Evolutionary conservation across 495 filamentous ascomycete genomes (phyloP).

Genomic region (Aspergillus haitiensis): DNA sequence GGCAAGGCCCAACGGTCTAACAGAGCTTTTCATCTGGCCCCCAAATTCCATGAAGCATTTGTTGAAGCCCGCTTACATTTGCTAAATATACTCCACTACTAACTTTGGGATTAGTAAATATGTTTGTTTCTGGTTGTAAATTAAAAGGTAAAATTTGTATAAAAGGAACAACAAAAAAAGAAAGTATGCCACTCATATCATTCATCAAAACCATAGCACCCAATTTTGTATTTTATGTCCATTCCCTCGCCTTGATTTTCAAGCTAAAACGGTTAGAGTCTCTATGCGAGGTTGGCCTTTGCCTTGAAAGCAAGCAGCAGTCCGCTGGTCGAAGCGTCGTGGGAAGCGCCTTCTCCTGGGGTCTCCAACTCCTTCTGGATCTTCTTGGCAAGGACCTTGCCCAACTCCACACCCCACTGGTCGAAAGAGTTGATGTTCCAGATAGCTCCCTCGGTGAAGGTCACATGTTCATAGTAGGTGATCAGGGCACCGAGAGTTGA

Average conservation of each 20-base stretch:
- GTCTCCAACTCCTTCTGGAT: constrained; percentile 79
- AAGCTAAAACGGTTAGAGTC: constrained; percentile 6
- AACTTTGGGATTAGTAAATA: constrained; percentile 7
- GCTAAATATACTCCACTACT: not conserved
- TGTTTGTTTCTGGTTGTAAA: constrained; percentile 6
- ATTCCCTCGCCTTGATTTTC: constrained; percentile 20
- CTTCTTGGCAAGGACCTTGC: constrained; percentile 93
- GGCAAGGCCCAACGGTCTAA: too few relatives aligned
- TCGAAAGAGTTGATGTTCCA: constrained; percentile 99
- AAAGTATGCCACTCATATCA: constrained; percentile 23
- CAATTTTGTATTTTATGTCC: constrained; percentile 23
- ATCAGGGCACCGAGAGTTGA: constrained; percentile 92
- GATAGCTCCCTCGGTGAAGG: constrained; percentile 94
- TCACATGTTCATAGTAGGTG: constrained; percentile 97
- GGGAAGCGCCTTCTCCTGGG: constrained; percentile 61
- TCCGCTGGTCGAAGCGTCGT: constrained; percentile 85
- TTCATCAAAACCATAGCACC: constrained; percentile 29
- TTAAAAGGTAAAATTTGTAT: constrained; percentile 4
- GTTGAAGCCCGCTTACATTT: too few relatives aligned
- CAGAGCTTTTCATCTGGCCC: too few relatives aligned
- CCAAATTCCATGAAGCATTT: too few relatives aligned
- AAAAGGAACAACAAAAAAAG: constrained; percentile 2
- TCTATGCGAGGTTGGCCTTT: constrained; percentile 55
- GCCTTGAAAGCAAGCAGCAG: constrained; percentile 84
- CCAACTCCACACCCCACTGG: constrained; percentile 98